Conservation (phyloP, 2,329 filamentous ascomycete species). For the Fusarium scirpi region DNA sequence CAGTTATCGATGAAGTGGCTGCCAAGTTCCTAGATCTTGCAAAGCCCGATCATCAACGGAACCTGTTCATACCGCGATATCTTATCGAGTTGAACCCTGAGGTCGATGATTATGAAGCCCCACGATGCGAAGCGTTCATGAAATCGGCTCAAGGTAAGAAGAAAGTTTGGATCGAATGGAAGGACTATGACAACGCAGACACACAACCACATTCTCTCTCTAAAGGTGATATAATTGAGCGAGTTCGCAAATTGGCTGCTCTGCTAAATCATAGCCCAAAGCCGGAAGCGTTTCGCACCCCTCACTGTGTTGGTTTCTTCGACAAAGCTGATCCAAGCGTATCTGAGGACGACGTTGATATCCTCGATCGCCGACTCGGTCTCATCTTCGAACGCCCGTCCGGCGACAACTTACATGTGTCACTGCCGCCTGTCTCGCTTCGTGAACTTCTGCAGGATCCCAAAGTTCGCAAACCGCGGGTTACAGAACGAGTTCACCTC, state of each 20-base stretch:
- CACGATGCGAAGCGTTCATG: constrained; percentile 57
- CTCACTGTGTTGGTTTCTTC: constrained; percentile 64
- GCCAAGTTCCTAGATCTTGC: constrained; percentile 56
- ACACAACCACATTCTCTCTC: constrained; percentile 53
- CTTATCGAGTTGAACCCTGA: constrained; percentile 51
- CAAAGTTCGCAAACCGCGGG: constrained; percentile 57
- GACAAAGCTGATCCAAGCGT: constrained; percentile 55
- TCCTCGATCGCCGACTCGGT: constrained; percentile 60
- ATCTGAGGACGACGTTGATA: constrained; percentile 55
- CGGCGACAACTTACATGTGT: constrained; percentile 51
- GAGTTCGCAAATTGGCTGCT: constrained; percentile 61
- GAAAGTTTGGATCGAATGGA: constrained; percentile 64
- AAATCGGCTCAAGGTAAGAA: constrained; percentile 51
- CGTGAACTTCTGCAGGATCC: constrained; percentile 57
- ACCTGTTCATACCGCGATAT: constrained; percentile 52
- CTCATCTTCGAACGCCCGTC: constrained; percentile 65
- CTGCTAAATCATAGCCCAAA: constrained; percentile 62
- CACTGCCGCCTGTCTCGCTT: constrained; percentile 59
- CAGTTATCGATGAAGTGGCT: constrained; percentile 52
- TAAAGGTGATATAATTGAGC: constrained; percentile 57
- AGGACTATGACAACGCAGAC: constrained; percentile 58
- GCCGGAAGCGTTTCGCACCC: constrained; percentile 62
- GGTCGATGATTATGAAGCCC: constrained; percentile 50
- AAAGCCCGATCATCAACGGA: constrained; percentile 48
- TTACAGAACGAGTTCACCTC: constrained; percentile 64